These are phyloP conservation scores for Echinochloa phyllopogon DNA, from an alignment of 176 grass and related monocot species.

Conservation along the genomic window DNA sequence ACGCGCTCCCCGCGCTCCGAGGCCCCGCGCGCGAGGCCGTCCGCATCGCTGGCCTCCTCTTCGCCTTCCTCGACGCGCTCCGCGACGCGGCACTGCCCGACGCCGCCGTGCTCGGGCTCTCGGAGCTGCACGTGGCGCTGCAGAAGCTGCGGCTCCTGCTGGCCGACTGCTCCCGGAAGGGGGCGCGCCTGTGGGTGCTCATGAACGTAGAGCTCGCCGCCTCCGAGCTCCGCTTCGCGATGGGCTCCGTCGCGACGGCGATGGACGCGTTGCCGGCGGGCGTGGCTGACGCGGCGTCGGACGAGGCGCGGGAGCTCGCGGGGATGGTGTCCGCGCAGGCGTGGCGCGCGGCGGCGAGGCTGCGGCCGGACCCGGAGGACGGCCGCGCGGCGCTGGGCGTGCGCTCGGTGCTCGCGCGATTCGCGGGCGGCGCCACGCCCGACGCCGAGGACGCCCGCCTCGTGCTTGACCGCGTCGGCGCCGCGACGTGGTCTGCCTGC, in stretches of 20 bases:
- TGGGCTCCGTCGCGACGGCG: slow-evolving; percentile 63
- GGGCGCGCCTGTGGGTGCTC: slow-evolving; percentile 70
- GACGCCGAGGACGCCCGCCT: slow-evolving; percentile 43
- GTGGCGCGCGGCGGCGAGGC: slow-evolving; percentile 45
- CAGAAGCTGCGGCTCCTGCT: slow-evolving; percentile 74
- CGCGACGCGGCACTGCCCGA: neutral
- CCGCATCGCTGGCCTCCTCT: slow-evolving; percentile 61
- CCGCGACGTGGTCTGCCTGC: slow-evolving; percentile 67
- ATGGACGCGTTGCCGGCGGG: slow-evolving; percentile 58
- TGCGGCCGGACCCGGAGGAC: slow-evolving; percentile 47
- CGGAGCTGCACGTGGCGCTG: slow-evolving; percentile 83
- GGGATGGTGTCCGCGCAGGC: slow-evolving; percentile 54
- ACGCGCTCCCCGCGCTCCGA: slow-evolving; percentile 53
- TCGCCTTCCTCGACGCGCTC: slow-evolving; percentile 58
- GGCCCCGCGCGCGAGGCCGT: slow-evolving; percentile 50
- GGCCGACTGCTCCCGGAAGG: slow-evolving; percentile 46
- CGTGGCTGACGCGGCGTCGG: neutral
- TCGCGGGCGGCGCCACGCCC: slow-evolving; percentile 49
- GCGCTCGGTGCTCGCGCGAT: slow-evolving; percentile 57
- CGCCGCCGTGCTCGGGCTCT: slow-evolving; percentile 56
- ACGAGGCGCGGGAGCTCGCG: slow-evolving; percentile 53
- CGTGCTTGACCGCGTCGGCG: slow-evolving; percentile 51
- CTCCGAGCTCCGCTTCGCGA: slow-evolving; percentile 62
- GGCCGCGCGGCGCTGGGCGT: slow-evolving; percentile 44
- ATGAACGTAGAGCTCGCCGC: slow-evolving; percentile 62